Percentiles rank a stretch among this genome's conserved stretches.
phyloP scores from a whole-genome alignment of 1,139 yeast genomes.

The Hyphopichia pseudoburtonii region DNA sequence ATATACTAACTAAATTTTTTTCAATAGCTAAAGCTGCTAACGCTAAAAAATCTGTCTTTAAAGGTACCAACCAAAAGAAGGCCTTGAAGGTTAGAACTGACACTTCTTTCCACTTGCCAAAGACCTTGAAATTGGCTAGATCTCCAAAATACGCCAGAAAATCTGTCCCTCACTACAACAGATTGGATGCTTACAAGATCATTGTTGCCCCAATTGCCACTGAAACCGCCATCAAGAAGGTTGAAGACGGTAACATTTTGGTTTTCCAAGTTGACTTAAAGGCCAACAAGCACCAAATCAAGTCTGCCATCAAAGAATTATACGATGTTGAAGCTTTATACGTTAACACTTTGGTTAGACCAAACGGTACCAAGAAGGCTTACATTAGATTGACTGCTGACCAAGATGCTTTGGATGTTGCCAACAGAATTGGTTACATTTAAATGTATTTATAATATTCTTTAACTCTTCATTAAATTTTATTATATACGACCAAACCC shows the following conservation, averaged over 20 bases:
- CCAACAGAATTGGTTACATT: conserved; percentile 99
- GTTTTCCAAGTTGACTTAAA: conserved; percentile 97
- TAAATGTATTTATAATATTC: conserved; percentile 33
- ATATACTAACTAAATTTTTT: conserved; percentile 24
- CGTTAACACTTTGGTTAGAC: conserved; percentile 96
- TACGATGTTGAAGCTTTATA: conserved; percentile 93
- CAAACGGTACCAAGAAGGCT: conserved; percentile 99
- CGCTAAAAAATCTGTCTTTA: conserved; percentile 98
- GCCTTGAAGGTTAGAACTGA: conserved; percentile 91
- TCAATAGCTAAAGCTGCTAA: conserved; percentile 72
- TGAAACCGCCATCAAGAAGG: conserved; percentile 99
- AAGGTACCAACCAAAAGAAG: conserved; percentile 94
- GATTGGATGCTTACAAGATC: conserved; percentile 95
- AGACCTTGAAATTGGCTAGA: conserved; percentile 93
- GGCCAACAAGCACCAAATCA: conserved; percentile 98
- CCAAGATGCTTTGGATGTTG: conserved; percentile 99
- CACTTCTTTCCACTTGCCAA: conserved; percentile 96
- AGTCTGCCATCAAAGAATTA: conserved; percentile 96
- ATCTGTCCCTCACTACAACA: conserved; percentile 96
- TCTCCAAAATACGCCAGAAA: conserved; percentile 93
- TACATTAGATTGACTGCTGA: conserved; percentile 99
- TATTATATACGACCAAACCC: no score
- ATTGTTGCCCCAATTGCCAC: conserved; percentile 95
- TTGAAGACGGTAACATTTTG: conserved; percentile 98
- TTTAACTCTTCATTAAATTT: background rate